Conservation (phyloP, 768 basidiomycete species). For the Kwoniella heveanensis region DNA sequence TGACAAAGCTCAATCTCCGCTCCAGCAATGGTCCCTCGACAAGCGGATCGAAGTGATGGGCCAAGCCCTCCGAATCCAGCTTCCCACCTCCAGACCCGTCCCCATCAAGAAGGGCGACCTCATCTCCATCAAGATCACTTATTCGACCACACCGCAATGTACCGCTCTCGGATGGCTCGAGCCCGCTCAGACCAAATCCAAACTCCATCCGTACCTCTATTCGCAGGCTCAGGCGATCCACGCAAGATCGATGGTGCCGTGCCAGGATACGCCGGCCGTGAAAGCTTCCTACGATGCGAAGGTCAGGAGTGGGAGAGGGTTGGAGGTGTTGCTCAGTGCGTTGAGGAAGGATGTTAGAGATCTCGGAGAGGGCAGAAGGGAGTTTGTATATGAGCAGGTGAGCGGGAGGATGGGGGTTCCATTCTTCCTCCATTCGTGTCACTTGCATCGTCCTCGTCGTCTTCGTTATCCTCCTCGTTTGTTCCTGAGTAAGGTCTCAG, state of each 20-base stretch:
- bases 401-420: too few relatives aligned
- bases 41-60: slow-evolving; percentile 66
- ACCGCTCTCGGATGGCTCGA: slow-evolving; percentile 86
- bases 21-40: slow-evolving; percentile 25
- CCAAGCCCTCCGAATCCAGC: slow-evolving; percentile 67
- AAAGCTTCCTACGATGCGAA: slow-evolving; percentile 89
- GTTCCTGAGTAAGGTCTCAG: too few relatives aligned
- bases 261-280: slow-evolving; percentile 86
- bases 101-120: slow-evolving; percentile 46
- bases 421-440: too few relatives aligned
- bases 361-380: slow-evolving; percentile 76
- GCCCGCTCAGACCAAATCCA: slow-evolving; percentile 83
- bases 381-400: slow-evolving; percentile 78
- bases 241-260: slow-evolving; percentile 73
- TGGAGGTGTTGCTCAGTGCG: slow-evolving; percentile 85
- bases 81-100: too few relatives aligned
- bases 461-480: too few relatives aligned
- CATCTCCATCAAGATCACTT: slow-evolving; percentile 62
- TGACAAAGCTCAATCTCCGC: too few relatives aligned
- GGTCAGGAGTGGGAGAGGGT: slow-evolving; percentile 73
- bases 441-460: too few relatives aligned
- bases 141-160: slow-evolving; percentile 72
- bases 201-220: slow-evolving; percentile 80
- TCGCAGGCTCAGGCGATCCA: slow-evolving; percentile 93
- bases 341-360: slow-evolving; percentile 72